phyloP scores from a whole-genome alignment of 495 filamentous ascomycete genomes.

The Penicillium angulare region DNA sequence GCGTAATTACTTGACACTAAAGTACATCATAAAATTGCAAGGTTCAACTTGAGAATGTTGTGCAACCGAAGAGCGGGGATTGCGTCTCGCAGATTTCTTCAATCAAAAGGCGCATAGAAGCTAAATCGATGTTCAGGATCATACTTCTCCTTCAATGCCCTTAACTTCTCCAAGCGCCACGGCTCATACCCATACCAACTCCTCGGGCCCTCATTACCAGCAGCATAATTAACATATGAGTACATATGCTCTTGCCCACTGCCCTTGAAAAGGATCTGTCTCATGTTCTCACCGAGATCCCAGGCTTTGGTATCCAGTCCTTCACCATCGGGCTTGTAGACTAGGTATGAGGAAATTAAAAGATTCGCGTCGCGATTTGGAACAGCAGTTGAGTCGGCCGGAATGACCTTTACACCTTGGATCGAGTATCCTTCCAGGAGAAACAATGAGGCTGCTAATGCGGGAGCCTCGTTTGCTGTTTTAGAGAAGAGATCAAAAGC shows the following conservation, averaged over 20 bases:
- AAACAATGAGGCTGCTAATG: conserved; percentile 42
- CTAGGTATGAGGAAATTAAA: conserved; percentile 42
- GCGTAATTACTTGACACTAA: no score
- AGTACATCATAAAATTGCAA: no score
- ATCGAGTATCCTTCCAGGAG: conserved; percentile 56
- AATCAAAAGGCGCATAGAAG: conserved; percentile 42
- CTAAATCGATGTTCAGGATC: conserved; percentile 53
- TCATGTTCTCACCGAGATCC: conserved; percentile 40
- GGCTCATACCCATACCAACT: conserved; percentile 51
- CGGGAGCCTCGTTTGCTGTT: conserved; percentile 24
- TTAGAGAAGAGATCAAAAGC: conserved; percentile 41
- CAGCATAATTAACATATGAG: conserved; percentile 62
- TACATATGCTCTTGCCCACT: conserved; percentile 35
- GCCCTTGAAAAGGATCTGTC: conserved; percentile 38
- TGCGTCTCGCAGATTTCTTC: no score
- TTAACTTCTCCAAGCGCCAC: conserved; percentile 45
- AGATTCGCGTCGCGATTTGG: conserved; percentile 44
- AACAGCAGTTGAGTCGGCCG: conserved; percentile 36
- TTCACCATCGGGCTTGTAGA: conserved; percentile 30
- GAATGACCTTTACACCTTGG: conserved; percentile 42
- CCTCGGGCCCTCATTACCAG: conserved; percentile 47
- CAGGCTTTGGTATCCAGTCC: conserved; percentile 28
- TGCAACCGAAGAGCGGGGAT: no score
- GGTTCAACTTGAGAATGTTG: no score
- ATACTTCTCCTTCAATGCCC: conserved; percentile 52